Evolutionary conservation across 305 asterid species (phyloP).

Genomic region (Nicotiana rustica): DNA sequence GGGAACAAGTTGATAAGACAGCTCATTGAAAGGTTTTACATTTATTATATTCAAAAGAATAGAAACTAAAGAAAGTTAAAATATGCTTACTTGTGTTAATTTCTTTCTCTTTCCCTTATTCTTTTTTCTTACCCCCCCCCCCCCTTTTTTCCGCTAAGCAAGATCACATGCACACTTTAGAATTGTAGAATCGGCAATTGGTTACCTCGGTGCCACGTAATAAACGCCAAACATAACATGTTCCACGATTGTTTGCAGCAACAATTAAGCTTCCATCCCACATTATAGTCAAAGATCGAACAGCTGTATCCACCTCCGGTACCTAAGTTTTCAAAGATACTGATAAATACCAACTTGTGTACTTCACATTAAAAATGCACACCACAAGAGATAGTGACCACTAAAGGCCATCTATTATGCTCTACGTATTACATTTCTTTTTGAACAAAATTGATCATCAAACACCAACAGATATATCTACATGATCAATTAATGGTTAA

Average conservation of each 20-base stretch:
- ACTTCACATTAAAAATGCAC: conserved; percentile 16
- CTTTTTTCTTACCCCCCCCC: not conserved
- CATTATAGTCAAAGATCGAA: conserved; percentile 91
- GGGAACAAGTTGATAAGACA: conserved; percentile 3
- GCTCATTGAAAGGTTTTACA: not conserved
- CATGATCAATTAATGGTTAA: not conserved
- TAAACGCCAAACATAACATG: conserved; percentile 96
- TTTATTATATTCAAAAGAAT: not conserved
- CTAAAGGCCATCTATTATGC: not conserved
- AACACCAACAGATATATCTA: conserved; percentile 11
- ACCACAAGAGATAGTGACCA: not conserved
- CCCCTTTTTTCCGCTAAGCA: not conserved
- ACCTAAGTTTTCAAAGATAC: conserved; percentile 57
- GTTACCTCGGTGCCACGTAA: conserved; percentile 84
- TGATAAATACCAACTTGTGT: conserved; percentile 25
- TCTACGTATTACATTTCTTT: not conserved
- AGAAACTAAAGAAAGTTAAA: too few species aligned
- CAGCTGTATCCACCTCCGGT: conserved; percentile 97
- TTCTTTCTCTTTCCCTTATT: not conserved
- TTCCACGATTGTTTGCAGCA: conserved; percentile 93
- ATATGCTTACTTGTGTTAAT: not conserved
- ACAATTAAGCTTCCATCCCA: conserved; percentile 99
- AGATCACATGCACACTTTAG: not conserved
- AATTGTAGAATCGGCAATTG: not conserved
- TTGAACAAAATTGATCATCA: not conserved